Evolutionary conservation across 225 moss, liverwort and hornwort species (phyloP).

Genomic region (Marchantia polymorpha): DNA sequence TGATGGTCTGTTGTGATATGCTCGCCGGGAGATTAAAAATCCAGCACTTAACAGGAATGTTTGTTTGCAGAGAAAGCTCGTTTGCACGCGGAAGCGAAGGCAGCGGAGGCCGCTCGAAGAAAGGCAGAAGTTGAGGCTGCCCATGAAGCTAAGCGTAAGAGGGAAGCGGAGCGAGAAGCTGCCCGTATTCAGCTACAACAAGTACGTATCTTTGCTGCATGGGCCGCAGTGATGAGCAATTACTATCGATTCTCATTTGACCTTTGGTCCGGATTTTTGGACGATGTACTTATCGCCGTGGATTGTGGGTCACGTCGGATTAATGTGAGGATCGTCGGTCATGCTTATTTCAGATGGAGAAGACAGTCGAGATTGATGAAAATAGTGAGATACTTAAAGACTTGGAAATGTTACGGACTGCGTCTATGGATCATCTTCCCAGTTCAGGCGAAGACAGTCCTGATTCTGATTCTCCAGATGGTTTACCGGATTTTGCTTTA

Average conservation of each 20-base stretch:
- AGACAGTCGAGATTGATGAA: conserved; percentile 80
- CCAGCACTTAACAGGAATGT: background rate
- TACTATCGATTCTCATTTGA: too few species aligned
- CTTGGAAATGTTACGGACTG: conserved; percentile 67
- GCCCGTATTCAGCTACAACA: conserved; percentile 70
- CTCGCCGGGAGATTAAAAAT: too few species aligned
- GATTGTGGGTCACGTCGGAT: too few species aligned
- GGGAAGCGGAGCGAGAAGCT: conserved; percentile 73
- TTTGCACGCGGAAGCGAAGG: conserved; percentile 73
- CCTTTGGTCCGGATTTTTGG: too few species aligned
- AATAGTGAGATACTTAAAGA: conserved; percentile 72
- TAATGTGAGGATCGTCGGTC: background rate
- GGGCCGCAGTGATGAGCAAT: background rate
- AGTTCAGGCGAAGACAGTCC: conserved; percentile 58
- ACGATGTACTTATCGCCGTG: too few species aligned
- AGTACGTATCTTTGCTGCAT: conserved; percentile 30
- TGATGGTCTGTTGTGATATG: too few species aligned
- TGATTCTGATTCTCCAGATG: conserved; percentile 60
- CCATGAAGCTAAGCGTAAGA: conserved; percentile 54
- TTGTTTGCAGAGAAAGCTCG: conserved; percentile 64
- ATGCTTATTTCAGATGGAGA: conserved; percentile 64
- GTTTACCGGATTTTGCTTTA: conserved; percentile 60
- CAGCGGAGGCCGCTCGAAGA: conserved; percentile 61
- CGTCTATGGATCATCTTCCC: conserved; percentile 56
- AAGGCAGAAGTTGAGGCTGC: conserved; percentile 68